Percentiles rank a stretch among this genome's conserved stretches.
These are phyloP conservation scores for Sanghuangporus weigelae DNA, from an alignment of 1,284 basidiomycete genomes.

Conservation along the genomic window DNA sequence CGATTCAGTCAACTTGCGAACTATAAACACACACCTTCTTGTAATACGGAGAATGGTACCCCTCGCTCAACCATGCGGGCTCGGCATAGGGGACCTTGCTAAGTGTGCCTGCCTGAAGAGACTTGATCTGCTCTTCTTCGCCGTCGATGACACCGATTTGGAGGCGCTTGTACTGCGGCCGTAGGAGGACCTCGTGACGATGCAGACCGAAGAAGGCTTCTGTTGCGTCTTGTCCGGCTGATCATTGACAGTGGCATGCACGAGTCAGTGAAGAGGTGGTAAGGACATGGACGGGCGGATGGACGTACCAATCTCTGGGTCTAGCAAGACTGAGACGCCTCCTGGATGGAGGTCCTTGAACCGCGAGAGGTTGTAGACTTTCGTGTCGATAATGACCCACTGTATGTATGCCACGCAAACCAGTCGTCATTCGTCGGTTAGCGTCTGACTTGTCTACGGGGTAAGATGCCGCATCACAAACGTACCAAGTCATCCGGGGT, in stretches of 20 bases:
- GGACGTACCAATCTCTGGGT: conserved; percentile 66
- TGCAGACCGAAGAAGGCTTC: conserved; percentile 84
- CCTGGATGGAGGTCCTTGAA: conserved; percentile 83
- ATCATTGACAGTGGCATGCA: conserved; percentile 9
- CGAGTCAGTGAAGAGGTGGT: neutral
- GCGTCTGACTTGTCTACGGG: conserved; percentile 16
- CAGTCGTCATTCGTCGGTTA: neutral
- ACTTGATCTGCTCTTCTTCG: conserved; percentile 53
- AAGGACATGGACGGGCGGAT: neutral
- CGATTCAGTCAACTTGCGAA: neutral
- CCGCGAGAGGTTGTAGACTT: conserved; percentile 76
- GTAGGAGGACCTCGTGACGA: conserved; percentile 70
- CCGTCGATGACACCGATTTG: conserved; percentile 68
- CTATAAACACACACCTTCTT: conserved; percentile 43
- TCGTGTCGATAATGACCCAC: conserved; percentile 83
- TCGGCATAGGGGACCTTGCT: conserved; percentile 80
- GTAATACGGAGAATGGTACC: conserved; percentile 71
- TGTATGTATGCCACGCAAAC: conserved; percentile 24
- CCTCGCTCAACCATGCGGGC: conserved; percentile 69
- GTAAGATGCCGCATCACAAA: conserved; percentile 20
- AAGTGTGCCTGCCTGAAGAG: conserved; percentile 50
- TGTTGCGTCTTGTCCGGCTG: conserved; percentile 80
- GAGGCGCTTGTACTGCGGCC: conserved; percentile 68
- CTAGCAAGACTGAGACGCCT: conserved; percentile 68
- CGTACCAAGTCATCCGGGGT: conserved; percentile 52